These are phyloP conservation scores for Prunus armeniaca DNA, from an alignment of 306 rosid genomes.

Conservation along the genomic window DNA sequence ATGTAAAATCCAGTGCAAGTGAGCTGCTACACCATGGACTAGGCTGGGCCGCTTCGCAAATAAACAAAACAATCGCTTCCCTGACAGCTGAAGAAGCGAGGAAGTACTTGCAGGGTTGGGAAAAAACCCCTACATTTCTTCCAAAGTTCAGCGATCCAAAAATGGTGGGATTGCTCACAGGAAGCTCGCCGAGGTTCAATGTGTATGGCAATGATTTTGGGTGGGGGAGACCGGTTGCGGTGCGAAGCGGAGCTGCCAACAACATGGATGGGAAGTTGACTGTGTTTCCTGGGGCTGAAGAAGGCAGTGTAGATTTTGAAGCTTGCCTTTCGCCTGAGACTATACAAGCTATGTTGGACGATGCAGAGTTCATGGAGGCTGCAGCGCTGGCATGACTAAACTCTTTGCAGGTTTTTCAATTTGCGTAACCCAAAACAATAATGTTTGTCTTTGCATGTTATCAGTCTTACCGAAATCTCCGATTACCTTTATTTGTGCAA, in stretches of 20 bases:
- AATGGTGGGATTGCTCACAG: rapidly evolving
- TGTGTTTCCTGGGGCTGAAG: background rate
- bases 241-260: background rate
- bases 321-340: constrained; percentile 2
- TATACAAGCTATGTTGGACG: background rate
- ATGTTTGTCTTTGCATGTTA: too few relatives aligned
- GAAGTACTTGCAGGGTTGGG: constrained; percentile 24
- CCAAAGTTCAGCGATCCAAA: background rate
- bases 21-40: constrained; percentile 21
- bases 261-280: background rate
- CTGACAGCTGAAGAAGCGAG: constrained; percentile 14
- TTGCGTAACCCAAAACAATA: too few relatives aligned
- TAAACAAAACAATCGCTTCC: constrained; percentile 28
- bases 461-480: too few relatives aligned
- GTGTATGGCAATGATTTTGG: constrained; percentile 32
- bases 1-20: constrained; percentile 7
- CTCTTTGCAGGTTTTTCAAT: too few relatives aligned
- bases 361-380: background rate
- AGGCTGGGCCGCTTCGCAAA: constrained; percentile 30
- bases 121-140: constrained; percentile 2
- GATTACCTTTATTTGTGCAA: too few relatives aligned
- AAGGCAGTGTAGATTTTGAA: background rate
- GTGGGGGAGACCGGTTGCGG: constrained; percentile 13
- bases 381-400: too few relatives aligned
- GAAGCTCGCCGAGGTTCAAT: constrained; percentile 45